Evolutionary conservation across 1,284 basidiomycete genomes (phyloP), one percentile per base, ranked within the genome.

Genomic region (Marasmius oreades): DNA sequence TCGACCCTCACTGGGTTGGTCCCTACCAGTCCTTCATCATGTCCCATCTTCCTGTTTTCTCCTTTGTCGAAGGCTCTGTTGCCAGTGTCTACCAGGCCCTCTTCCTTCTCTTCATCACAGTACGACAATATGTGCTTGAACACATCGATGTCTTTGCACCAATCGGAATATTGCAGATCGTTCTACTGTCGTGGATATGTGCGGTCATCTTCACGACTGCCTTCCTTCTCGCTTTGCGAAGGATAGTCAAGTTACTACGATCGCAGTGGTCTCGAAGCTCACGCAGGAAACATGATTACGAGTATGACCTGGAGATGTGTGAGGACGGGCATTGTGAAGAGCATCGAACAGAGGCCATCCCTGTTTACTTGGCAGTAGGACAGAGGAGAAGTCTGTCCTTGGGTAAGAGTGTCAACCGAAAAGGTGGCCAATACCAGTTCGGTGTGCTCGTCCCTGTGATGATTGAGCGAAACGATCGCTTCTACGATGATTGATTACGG

Each of bases 81-180:
- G 47, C 47, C n/a, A 50, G n/a, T 26, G 31, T 50, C 24, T 10
- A 28, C 26, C 24, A 50, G 47, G 18, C 47, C 26, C 8, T 50
- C 26, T 14, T 50, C n/a, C 14, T 50, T 26, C 47, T 50, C 26
- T 50, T 50, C 12, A 33, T 12, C 47, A 28, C 47, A 11, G 10
- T 50, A 10, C 24, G 47, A 31, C 24, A 31, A 18, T 50, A 31
- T 26, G 12, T 50, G n/a, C 47, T 33, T 11, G 47, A 50, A 50
- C 12, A 50, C 47, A 50, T 50, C 8, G 47, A 50, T 33, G 26
- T 50, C 20, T 50, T 50, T n/a, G 47, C 26, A 33, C 47, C 47
- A 12, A 50, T 50, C 28, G 47, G 47, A 50, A 50, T 50, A 12
- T n/a, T 50, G 18, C 47, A 50, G 31, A 50, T 50, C 47, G 47